phyloP scores from a whole-genome alignment of 768 basidiomycete genomes.

The Rubroboletus satanas region DNA sequence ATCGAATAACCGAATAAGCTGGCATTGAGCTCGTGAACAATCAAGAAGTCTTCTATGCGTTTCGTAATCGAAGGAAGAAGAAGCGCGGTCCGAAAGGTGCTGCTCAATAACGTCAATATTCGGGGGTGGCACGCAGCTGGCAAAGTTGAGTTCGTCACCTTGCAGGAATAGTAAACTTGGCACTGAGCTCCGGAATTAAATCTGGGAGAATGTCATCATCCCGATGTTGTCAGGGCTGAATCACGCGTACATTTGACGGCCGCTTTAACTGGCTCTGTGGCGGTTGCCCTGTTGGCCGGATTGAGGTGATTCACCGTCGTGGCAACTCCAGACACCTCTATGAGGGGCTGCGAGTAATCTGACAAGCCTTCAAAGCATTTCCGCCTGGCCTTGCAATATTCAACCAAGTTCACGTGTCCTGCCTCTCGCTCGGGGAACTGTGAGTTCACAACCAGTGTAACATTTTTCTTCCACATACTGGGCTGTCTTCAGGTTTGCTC shows the following conservation, averaged over 20 bases:
- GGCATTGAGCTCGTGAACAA: conserved; percentile 76
- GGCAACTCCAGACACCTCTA: conserved; percentile 60
- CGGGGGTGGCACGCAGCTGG: conserved; percentile 15
- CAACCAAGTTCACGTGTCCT: conserved; percentile 56
- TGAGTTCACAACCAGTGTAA: neutral
- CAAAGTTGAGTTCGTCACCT: conserved; percentile 45
- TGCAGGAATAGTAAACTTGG: conserved; percentile 66
- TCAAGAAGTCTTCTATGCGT: conserved; percentile 68
- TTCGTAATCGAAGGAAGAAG: conserved; percentile 72
- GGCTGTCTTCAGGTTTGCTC: conserved; percentile 62
- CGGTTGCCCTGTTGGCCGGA: conserved; percentile 43
- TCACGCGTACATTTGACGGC: conserved; percentile 57
- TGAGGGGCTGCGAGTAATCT: conserved; percentile 63
- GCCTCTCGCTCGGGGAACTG: conserved; percentile 50
- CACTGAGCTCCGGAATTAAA: conserved; percentile 80
- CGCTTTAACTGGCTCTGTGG: conserved; percentile 35
- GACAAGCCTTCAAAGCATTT: conserved; percentile 61
- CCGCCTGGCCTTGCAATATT: conserved; percentile 59
- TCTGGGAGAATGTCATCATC: conserved; percentile 43
- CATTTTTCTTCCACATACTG: conserved; percentile 41
- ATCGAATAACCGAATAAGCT: conserved; percentile 62
- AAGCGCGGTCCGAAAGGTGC: conserved; percentile 63
- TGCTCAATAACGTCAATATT: conserved; percentile 31
- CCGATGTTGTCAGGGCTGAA: conserved; percentile 18
- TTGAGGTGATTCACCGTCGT: conserved; percentile 54